Evolutionary conservation across 306 rosid genomes (phyloP), one percentile per base, ranked within the genome.

Genomic region (Quillaja saponaria): DNA sequence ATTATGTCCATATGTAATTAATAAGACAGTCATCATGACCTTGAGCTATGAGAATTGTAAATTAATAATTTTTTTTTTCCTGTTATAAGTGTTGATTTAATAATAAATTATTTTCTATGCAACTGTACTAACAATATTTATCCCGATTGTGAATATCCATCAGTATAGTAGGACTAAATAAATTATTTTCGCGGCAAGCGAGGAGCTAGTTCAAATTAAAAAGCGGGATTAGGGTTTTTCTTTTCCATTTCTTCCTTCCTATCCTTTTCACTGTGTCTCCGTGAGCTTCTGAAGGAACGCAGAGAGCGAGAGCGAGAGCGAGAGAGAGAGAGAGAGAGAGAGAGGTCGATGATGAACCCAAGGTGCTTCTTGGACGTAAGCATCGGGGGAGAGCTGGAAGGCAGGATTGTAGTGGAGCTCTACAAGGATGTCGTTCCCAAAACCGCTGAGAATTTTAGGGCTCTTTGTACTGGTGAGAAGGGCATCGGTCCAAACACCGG

Each of bases 391-490:
- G 96, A 85, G 54, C 50, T 81, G 3, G 92, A 85, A 44, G 96
- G 96, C 0, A 76, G 96, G 25, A 72, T 88, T 20, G 78, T 88
- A 7, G 48, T 88, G 1, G 96, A 88, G 46, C 87, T 88, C 45
- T 85, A 63, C 78, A 58, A 49, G 42, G 83, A 88, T 34, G 66
- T 83, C 16, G 96, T 83, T 1, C 96, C 96, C 63, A 88, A 75
- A 73, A 88, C 96, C 13, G 90, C 94, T 5, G 83, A 83, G 67
- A 88, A 88, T 73, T 88, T 88, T 78, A 54, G 90, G 40, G 90
- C 86, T 40, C 85, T 88, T 3, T 88, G 96, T 46, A 88, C 89
- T 2, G 91, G 96, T 12, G 87, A 85, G 48, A 79, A 70, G 35
- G 94, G 96, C 69, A 59, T 79, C 56, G 86, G 49, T 15, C 80